These are phyloP conservation scores for Saccharomyces hybrid DNA, from an alignment of 1,139 yeast species.

Conservation along the genomic window DNA sequence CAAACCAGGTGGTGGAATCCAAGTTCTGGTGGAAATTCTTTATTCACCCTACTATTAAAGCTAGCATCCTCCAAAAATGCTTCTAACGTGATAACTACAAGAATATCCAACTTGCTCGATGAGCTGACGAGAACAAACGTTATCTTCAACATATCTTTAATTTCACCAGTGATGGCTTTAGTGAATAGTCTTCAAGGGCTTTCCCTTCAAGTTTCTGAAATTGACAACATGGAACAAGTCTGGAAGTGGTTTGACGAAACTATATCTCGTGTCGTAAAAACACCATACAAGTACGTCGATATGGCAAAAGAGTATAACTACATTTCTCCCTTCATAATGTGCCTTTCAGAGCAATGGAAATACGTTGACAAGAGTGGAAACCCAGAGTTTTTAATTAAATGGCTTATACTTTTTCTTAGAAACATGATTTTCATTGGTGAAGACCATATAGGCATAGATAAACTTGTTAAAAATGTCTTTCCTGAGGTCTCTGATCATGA, in stretches of 20 bases:
- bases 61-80: slow-evolving; percentile 37
- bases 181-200: slow-evolving; percentile 35
- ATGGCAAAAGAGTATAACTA: slow-evolving; percentile 38
- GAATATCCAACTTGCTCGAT: slow-evolving; percentile 36
- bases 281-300: slow-evolving; percentile 84
- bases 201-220: slow-evolving; percentile 9
- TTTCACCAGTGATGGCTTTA: slow-evolving; percentile 41
- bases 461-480: slow-evolving; percentile 26
- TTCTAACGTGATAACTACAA: slow-evolving; percentile 29
- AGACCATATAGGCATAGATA: slow-evolving; percentile 33
- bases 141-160: slow-evolving; percentile 41
- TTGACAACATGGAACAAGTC: slow-evolving; percentile 27
- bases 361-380: slow-evolving; percentile 39
- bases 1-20: slow-evolving; percentile 62
- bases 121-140: slow-evolving; percentile 39
- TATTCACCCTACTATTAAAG: slow-evolving; percentile 53
- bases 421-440: slow-evolving; percentile 51
- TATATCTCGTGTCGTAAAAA: slow-evolving; percentile 55
- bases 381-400: slow-evolving; percentile 32
- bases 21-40: slow-evolving; percentile 38
- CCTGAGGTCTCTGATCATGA: slow-evolving; percentile 14
- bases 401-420: slow-evolving; percentile 47
- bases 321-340: slow-evolving; percentile 60
- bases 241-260: slow-evolving; percentile 70
- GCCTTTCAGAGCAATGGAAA: slow-evolving; percentile 66